These are phyloP conservation scores for Lonicera japonica DNA, from an alignment of 129 eudicot genomes.

Conservation along the genomic window DNA sequence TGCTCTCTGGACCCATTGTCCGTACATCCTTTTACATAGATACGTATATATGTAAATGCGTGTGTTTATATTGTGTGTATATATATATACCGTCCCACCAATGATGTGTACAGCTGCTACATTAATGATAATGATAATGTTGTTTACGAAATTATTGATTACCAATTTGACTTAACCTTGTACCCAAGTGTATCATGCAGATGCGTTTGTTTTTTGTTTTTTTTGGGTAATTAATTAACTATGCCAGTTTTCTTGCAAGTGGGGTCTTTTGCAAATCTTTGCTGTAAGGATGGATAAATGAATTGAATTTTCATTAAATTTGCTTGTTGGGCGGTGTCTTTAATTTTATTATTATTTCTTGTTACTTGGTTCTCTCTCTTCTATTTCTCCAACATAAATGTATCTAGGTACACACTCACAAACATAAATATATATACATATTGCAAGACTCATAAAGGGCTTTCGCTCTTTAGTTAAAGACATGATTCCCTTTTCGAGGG, in stretches of 20 bases:
- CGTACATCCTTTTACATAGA: no score
- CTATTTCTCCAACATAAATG: no score
- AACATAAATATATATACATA: no score
- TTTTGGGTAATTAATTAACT: neutral
- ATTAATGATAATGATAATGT: neutral
- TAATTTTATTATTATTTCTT: neutral
- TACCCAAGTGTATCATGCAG: neutral
- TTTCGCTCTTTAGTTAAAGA: no score
- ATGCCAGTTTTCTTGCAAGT: slow-evolving; percentile 14
- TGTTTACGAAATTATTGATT: slow-evolving; percentile 8
- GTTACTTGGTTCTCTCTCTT: no score
- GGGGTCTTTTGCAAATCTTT: slow-evolving; percentile 13
- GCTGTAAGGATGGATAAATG: slow-evolving; percentile 9
- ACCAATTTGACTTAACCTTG: slow-evolving; percentile 14
- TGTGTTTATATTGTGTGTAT: no score
- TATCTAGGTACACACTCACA: no score
- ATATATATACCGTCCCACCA: slow-evolving; percentile 23
- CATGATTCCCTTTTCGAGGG: no score
- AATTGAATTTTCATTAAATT: neutral
- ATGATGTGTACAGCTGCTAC: slow-evolving; percentile 4
- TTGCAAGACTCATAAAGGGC: no score
- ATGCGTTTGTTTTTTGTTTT: neutral
- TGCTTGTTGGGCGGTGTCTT: neutral
- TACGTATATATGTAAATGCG: no score
- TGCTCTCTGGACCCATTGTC: no score